Base-by-base conservation (phyloP, 352 stramenopile genomes). In the Peronosclerospora sorghi region DNA sequence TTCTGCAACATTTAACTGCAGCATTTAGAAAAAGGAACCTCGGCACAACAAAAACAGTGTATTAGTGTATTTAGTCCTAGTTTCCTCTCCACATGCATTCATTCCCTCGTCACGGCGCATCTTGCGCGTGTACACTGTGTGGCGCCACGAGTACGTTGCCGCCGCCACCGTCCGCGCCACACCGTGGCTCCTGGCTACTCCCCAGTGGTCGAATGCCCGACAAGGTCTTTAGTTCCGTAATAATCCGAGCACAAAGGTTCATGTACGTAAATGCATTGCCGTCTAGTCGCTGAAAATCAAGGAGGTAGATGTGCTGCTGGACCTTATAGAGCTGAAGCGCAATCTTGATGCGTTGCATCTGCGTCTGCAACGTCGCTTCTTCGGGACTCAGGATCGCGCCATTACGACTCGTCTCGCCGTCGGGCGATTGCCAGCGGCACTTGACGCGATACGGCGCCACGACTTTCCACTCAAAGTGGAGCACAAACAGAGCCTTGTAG, bases 181-280 rank as follows among this genome's bases (percentile, higher is more conserved):
- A 82, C 14, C 73, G 73, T 23, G 60, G 55, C 36, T 83, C 73
- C 17, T 71, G 54, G 36, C 68, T 61, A 49, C 45, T 73, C 0
- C 65, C 58, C 4, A 79, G 51, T 23, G 77, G 71, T 32, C 78
- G 73, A 32, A 82, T 73, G 14, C 74, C 76, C 5, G 73, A 87
- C 8, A 98, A 73, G 14, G 90, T 97, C 76, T 99, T 99, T 24
- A 99, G 77, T 65, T 98, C 94, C 21, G 95, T 98, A 59, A 99
- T 98, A 56, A 99, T 98, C 35, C 95, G 95, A 19, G 94, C 95
- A 64, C 95, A 99, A 8, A 99, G 69, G 46, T 96, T 98, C 96
- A 99, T 99, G 71, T 99, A 99, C 28, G 88, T 98, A 66, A 98
- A 99, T 38, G 89, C 91, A 68, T 98, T 97, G 23, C 96, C 96